Evolutionary conservation across 495 filamentous ascomycete genomes (phyloP), one percentile per base, ranked within the genome.

Genomic region (Hypoxylon cercidicola): DNA sequence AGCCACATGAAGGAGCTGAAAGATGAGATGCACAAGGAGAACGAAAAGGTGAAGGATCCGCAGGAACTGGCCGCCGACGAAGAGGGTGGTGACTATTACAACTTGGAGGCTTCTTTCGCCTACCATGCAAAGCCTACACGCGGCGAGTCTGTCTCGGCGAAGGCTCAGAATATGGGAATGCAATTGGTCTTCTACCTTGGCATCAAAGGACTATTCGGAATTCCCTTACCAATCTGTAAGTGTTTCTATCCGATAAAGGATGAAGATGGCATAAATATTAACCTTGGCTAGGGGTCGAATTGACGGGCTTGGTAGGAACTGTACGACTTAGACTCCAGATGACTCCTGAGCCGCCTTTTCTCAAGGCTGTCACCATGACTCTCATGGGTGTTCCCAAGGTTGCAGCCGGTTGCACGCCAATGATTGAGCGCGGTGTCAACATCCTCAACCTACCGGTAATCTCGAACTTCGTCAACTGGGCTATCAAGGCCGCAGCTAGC

Each of bases 381-480:
- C 82, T 98, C 18, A 97, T 97, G 84, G 94, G 94, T 4, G 77
- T 93, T 10, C 93, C 94, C 5, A 91, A 97, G 72, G 90, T 98
- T 4, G 82, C 87, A 64, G 94, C 94, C 10, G 89, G 90, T n/a
- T 97, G 94, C 74, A 87, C 95, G 20, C 94, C 94, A 0, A 93
- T 98, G 89, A 64, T 97, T 4, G 85, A 92, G 72, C 88, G 86
- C 49, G 93, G 93, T 12, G 89, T 96, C 64, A 98, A 98, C 68
- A 88, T 97, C 39, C 79, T 98, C 6, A 97, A 98, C 64, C 78
- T 98, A 21, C 94, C 94, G 0, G 71, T 98, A 44, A 97, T 98
- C 65, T 96, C 92, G 0, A 94, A 96, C 63, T 97, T 98, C 72
- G 93, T 97, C 77, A 96, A 97, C 77, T 96, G 93, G 74, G 92